Conservation (phyloP, 257 asterid species). For the Lavandula angustifolia region DNA sequence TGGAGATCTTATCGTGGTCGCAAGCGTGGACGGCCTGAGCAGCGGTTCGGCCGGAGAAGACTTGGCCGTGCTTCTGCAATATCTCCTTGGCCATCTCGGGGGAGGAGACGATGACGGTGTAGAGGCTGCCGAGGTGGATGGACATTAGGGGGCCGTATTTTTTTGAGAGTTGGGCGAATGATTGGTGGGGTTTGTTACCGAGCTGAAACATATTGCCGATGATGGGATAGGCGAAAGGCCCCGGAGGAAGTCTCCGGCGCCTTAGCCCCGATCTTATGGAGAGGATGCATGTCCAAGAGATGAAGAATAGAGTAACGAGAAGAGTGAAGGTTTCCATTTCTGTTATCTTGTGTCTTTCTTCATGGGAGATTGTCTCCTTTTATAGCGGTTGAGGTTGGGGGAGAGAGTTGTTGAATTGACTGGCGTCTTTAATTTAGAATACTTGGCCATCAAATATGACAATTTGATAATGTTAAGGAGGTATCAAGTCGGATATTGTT, state of each 20-base stretch:
- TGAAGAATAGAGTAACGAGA: not conserved
- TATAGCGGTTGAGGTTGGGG: too few species aligned
- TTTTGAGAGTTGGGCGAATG: not conserved
- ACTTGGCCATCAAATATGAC: too few species aligned
- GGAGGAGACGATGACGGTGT: not conserved
- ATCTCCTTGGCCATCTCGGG: not conserved
- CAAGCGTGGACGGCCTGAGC: not conserved
- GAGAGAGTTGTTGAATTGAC: too few species aligned
- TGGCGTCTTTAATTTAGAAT: too few species aligned
- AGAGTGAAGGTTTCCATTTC: not conserved
- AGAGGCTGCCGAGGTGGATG: not conserved
- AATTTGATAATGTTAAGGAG: too few species aligned
- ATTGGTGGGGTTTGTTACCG: not conserved
- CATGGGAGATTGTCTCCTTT: too few species aligned
- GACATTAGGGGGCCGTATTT: conserved; percentile 2
- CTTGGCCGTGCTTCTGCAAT: not conserved
- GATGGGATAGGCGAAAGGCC: not conserved
- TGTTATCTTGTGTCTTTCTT: too few species aligned
- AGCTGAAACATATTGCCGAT: not conserved
- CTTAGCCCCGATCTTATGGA: not conserved
- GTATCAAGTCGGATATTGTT: too few species aligned
- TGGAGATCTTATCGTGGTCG: conserved; percentile 2
- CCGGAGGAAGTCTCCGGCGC: not conserved
- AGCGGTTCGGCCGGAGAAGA: not conserved
- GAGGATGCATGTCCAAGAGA: not conserved